A percentile compares a stretch with the other conserved stretches of the same genome.
phyloP scores from a whole-genome alignment of 306 rosid genomes.

The Acacia crassicarpa region DNA sequence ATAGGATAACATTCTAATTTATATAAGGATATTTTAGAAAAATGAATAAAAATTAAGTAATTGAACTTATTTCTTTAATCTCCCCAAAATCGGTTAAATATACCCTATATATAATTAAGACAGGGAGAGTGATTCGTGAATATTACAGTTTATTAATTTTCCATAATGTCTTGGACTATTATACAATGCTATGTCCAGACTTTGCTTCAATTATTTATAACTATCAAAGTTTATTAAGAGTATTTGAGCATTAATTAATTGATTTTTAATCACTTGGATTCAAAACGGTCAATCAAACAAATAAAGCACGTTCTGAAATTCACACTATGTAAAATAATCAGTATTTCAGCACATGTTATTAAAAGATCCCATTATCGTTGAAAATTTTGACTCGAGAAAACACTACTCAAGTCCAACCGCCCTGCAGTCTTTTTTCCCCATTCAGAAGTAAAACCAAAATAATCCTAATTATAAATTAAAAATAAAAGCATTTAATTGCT shows the following conservation, averaged over 20 bases:
- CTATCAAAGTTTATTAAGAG: neutral
- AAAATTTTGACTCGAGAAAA: neutral
- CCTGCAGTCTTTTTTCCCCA: too few relatives aligned
- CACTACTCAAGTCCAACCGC: neutral
- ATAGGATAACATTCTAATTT: too few relatives aligned
- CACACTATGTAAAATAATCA: neutral
- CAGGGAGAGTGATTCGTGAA: neutral
- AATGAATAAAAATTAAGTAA: too few relatives aligned
- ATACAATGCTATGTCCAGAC: neutral
- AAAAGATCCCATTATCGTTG: neutral
- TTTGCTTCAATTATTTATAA: neutral
- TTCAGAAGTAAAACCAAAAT: neutral
- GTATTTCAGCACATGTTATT: neutral
- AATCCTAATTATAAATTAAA: neutral
- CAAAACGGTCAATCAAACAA: neutral
- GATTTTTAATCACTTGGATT: neutral
- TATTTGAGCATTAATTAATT: neutral
- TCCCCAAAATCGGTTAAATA: too few relatives aligned
- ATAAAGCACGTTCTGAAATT: neutral
- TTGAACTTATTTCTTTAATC: too few relatives aligned
- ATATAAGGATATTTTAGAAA: too few relatives aligned
- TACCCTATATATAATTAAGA: too few relatives aligned
- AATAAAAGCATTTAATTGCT: neutral
- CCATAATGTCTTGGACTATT: too few relatives aligned
- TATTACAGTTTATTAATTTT: too few relatives aligned